These are phyloP conservation scores for Acanthamoeba healyi DNA, from an alignment of 208 protist species.

Conservation along the genomic window DNA sequence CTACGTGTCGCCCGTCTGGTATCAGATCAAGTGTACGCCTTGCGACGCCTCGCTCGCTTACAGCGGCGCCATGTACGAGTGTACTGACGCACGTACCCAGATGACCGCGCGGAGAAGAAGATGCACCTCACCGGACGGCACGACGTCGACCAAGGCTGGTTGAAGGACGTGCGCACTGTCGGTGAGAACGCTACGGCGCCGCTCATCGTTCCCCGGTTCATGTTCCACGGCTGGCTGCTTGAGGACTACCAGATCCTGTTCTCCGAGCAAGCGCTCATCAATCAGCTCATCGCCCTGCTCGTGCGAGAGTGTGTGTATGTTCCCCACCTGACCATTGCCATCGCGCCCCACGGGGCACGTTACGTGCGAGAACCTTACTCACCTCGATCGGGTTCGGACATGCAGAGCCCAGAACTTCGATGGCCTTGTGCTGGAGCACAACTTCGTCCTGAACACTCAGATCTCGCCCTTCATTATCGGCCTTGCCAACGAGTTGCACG, in stretches of 20 bases:
- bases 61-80: background rate
- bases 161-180: conserved; percentile 32
- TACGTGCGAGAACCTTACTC: too few species aligned
- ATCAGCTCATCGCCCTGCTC: conserved; percentile 18
- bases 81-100: background rate
- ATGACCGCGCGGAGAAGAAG: conserved; percentile 23
- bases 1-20: conserved; percentile 64
- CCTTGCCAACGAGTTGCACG: conserved; percentile 62
- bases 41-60: background rate
- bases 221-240: conserved; percentile 64
- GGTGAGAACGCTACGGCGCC: conserved; percentile 38
- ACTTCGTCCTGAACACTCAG: conserved; percentile 50
- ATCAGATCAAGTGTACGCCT: conserved; percentile 51
- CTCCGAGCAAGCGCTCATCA: conserved; percentile 2
- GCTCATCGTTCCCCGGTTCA: conserved; percentile 55
- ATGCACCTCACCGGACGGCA: background rate
- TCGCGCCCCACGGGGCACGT: too few species aligned
- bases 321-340: too few species aligned
- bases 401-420: conserved; percentile 44
- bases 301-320: conserved; percentile 62
- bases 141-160: conserved; percentile 65
- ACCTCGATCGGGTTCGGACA: background rate
- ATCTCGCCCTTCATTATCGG: conserved; percentile 47
- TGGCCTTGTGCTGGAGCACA: conserved; percentile 66
- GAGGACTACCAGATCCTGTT: conserved; percentile 48